Conservation (phyloP, 257 asterid genomes). For the Solanum sparsipilum region DNA sequence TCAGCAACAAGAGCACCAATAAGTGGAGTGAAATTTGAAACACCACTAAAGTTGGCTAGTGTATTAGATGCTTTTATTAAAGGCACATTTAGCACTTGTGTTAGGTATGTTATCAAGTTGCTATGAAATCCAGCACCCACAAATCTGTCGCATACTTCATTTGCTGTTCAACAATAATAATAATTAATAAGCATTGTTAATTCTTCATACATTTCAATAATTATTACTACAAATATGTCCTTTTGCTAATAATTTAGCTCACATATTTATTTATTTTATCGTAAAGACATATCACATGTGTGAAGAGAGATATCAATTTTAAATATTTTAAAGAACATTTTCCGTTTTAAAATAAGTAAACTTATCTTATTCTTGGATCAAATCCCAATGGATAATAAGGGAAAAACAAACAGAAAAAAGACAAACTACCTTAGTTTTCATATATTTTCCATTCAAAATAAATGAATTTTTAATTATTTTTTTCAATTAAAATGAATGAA, state of each 20-base stretch:
- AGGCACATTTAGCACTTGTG: slow-evolving; percentile 61
- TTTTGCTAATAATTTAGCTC: not conserved
- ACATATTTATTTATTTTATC: no score
- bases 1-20: slow-evolving; percentile 71
- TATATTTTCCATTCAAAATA: not conserved
- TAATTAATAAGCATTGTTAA: not conserved
- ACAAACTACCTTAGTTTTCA: not conserved
- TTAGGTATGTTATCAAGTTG: slow-evolving; percentile 79
- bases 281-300: not conserved
- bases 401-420: not conserved
- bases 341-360: not conserved
- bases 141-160: slow-evolving; percentile 69
- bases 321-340: not conserved
- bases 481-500: not conserved
- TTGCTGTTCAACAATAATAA: slow-evolving; percentile 28
- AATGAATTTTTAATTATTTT: not conserved
- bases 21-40: slow-evolving; percentile 61
- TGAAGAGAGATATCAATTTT: not conserved
- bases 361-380: not conserved
- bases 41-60: slow-evolving; percentile 57
- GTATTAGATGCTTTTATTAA: slow-evolving; percentile 74
- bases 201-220: not conserved
- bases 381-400: not conserved
- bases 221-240: not conserved
- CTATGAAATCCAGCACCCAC: slow-evolving; percentile 67